These are phyloP conservation scores for Solanum infundibuliforme DNA, from an alignment of 257 asterid species.

Conservation along the genomic window DNA sequence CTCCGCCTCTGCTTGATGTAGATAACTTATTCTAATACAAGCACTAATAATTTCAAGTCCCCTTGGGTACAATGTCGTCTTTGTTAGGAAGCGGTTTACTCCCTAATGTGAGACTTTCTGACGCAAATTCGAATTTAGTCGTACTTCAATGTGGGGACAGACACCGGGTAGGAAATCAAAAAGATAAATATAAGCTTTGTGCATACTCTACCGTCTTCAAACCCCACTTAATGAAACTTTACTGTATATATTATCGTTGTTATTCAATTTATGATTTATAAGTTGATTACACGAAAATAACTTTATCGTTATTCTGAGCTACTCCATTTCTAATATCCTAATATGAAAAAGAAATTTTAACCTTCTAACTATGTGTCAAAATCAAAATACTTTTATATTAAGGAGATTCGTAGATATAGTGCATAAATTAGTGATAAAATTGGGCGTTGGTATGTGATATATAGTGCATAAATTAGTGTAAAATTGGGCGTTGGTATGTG, in stretches of 20 bases:
- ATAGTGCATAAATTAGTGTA: neutral
- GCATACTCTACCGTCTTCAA: too few relatives aligned
- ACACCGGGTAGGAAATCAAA: rapidly evolving
- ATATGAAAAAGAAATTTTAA: too few relatives aligned
- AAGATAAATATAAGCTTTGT: rapidly evolving
- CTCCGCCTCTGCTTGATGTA: neutral
- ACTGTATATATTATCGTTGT: too few relatives aligned
- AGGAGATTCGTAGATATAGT: neutral
- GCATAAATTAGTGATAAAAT: neutral
- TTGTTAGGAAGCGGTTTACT: neutral
- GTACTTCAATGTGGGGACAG: rapidly evolving
- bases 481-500: neutral
- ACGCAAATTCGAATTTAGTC: rapidly evolving
- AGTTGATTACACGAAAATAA: neutral
- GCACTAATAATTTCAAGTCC: neutral
- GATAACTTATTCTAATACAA: neutral
- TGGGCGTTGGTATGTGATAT: neutral
- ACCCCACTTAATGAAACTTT: neutral
- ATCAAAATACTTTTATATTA: too few relatives aligned
- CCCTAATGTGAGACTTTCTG: rapidly evolving
- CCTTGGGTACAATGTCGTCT: neutral
- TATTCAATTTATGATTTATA: too few relatives aligned
- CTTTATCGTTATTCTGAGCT: neutral
- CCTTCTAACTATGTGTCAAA: neutral
- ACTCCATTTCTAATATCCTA: neutral